Base-by-base conservation (phyloP, 2,329 filamentous ascomycete genomes). In the Aspergillus amoenus region DNA sequence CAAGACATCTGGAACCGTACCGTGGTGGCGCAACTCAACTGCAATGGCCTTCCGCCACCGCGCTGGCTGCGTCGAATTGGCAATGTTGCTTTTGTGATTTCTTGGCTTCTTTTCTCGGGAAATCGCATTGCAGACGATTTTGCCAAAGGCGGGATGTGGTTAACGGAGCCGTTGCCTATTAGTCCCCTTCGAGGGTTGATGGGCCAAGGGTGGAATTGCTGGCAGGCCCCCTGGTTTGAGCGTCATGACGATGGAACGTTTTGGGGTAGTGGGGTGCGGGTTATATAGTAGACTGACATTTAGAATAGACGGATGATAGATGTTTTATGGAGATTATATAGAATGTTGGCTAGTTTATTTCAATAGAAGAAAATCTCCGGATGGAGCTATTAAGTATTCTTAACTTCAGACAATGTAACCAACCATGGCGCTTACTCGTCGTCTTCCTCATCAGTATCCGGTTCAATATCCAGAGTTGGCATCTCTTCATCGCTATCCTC, bases 101-200 rank as follows among this genome's bases (percentile, higher is more conserved):
- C 70, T 0, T 97, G 91, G 90, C 76, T 95, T 58, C 84, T 86
- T 54, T 70, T 78, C 15, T 93, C 90, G 0, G 82, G 83, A 1
- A 79, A 79, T 41, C 71, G 86, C 37, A 79, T 96, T n/a, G 78
- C 86, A 11, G 85, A 96, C 68, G 93, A 97, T 67, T 86, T 96
- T 69, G 82, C 87, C 0, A 79, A 82, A 11, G 83, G 85, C 1
- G 91, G 90, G 0, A 67, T 96, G 0, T 96, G 90, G 89, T 73
- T 95, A 13, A 85, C 86, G 60, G 91, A 97, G 72, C 91, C 91
- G 0, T 75, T 96, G n/a, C 91, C 92, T 0, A 62, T 93, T 8
- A 95, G 90, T 53, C 68, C 82, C 1, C 68, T 92, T n/a, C 80
- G 91, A 24, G 83, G 81, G 2, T 34, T 93, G 15, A 88, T 89